Evolutionary conservation across 2,329 filamentous ascomycete species (phyloP), one percentile per base, ranked within the genome.

Genomic region (Neonectria sp.): DNA sequence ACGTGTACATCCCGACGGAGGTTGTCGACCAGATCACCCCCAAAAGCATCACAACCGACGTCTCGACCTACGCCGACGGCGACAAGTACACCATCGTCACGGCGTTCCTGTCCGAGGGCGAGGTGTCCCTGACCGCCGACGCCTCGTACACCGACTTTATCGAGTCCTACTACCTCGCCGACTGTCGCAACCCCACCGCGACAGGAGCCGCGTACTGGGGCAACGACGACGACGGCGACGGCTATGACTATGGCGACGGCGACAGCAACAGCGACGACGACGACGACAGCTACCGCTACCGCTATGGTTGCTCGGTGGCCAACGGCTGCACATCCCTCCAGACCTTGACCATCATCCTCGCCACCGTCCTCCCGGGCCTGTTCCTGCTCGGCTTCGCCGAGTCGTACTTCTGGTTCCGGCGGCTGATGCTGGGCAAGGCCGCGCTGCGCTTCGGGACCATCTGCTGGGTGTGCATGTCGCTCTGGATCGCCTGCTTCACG

Each of bases 371-470:
- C 27, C 77, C 77, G 0, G n/a, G 67, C 13, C 25, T 80, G 13
- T 78, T 79, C 60, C 29, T 79, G 9, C 64, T 77, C 5, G 77
- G 77, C 31, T 78, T 77, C 64, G 8, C 76, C 25, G 77, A 79
- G 59, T 78, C 74, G 25, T 79, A 70, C 65, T 67, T 76, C 52
- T 80, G 79, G 78, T 79, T 78, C 68, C 69, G 71, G n/a, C 66
- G 75, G 24, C 60, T 79, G 57, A 80, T 80, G 77, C 65, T 70
- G 5, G 78, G 79, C 31, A 72, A 74, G 65, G 57, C 58, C 51
- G 67, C 78, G 8, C 68, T 79, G 15, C 72, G 77, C 17, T 69
- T 79, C 17, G 77, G 77, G 25, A 79, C 78, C 25, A 33, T 77
- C 25, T 73, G 62, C 67, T 80, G 79, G 78, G 75, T 76, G 31